Conservation (phyloP, 192 early-diverging fungal genomes). For the Linnemannia elongata region DNA sequence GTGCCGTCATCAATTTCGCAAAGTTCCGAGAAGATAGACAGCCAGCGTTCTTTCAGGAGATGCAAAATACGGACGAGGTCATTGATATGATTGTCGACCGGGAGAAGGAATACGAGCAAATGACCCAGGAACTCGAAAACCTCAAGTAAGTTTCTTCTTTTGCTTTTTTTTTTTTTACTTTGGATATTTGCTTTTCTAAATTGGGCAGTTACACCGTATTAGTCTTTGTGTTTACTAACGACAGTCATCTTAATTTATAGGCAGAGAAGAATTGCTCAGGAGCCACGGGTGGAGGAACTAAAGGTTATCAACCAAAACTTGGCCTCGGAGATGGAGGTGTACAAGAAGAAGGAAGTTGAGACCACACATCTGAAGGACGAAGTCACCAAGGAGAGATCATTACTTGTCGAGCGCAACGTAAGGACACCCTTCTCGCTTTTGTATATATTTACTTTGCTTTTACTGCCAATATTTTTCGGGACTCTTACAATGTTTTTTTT, state of each 20-base stretch:
- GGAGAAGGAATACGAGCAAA: slow-evolving; percentile 20
- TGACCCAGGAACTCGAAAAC: slow-evolving; percentile 24
- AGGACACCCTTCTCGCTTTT: neutral
- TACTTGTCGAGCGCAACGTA: slow-evolving; percentile 27
- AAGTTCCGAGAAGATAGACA: slow-evolving; percentile 88
- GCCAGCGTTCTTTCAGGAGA: slow-evolving; percentile 15
- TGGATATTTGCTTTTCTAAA: neutral
- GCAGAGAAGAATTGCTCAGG: slow-evolving; percentile 21
- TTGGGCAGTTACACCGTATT: too few species aligned
- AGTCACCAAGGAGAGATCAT: slow-evolving; percentile 7
- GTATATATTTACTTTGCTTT: neutral
- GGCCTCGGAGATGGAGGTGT: slow-evolving; percentile 29
- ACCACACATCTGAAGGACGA: slow-evolving; percentile 22
- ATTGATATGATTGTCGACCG: slow-evolving; percentile 1
- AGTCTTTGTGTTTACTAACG: neutral
- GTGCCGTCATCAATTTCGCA: slow-evolving; percentile 90
- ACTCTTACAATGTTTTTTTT: neutral
- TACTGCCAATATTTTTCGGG: neutral
- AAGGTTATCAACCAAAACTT: slow-evolving; percentile 24
- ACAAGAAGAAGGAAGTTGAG: slow-evolving; percentile 25
- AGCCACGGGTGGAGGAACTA: slow-evolving; percentile 41
- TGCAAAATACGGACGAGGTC: slow-evolving; percentile 15
- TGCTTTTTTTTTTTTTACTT: neutral
- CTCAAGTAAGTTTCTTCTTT: neutral
- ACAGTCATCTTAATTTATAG: neutral